Conservation (phyloP, 768 basidiomycete species). For the Russula compacta region DNA sequence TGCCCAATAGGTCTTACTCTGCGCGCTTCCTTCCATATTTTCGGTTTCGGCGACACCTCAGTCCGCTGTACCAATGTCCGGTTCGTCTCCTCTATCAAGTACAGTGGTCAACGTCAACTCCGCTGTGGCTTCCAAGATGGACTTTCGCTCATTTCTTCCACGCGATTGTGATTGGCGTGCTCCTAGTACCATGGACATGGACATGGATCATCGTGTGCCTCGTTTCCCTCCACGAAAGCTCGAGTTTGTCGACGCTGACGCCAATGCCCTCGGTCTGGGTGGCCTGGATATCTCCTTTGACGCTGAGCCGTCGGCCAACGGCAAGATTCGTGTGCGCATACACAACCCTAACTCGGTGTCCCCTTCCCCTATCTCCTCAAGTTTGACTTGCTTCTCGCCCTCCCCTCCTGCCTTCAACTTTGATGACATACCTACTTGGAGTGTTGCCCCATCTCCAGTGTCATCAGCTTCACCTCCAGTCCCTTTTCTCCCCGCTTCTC, state of each 20-base stretch:
- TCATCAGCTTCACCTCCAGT: constrained; percentile 18
- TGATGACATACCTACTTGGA: constrained; percentile 16
- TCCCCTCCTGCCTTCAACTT: constrained; percentile 17
- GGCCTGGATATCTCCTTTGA: constrained; percentile 70
- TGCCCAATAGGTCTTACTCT: constrained; percentile 55
- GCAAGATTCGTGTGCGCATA: constrained; percentile 66
- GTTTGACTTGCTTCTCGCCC: constrained; percentile 32
- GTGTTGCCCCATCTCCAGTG: constrained; percentile 20
- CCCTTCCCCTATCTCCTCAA: constrained; percentile 33
- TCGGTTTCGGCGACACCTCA: constrained; percentile 46
- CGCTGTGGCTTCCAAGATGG: constrained; percentile 25
- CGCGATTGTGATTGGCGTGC: constrained; percentile 28
- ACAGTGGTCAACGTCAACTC: constrained; percentile 24
- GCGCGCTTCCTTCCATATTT: constrained; percentile 65
- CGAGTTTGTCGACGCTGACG: constrained; percentile 48
- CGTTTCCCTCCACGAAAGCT: constrained; percentile 36
- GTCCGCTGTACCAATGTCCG: constrained; percentile 42
- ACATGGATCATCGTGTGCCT: constrained; percentile 32
- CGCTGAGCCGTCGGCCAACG: constrained; percentile 49
- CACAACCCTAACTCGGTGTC: constrained; percentile 38
- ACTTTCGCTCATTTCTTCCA: constrained; percentile 26
- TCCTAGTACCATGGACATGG: constrained; percentile 39
- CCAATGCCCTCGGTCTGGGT: constrained; percentile 39
- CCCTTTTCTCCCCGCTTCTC: constrained; percentile 33
- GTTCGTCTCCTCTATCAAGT: constrained; percentile 43